Evolutionary conservation across 441 rosid species (phyloP).

Genomic region (Euphorbia celastroides): DNA sequence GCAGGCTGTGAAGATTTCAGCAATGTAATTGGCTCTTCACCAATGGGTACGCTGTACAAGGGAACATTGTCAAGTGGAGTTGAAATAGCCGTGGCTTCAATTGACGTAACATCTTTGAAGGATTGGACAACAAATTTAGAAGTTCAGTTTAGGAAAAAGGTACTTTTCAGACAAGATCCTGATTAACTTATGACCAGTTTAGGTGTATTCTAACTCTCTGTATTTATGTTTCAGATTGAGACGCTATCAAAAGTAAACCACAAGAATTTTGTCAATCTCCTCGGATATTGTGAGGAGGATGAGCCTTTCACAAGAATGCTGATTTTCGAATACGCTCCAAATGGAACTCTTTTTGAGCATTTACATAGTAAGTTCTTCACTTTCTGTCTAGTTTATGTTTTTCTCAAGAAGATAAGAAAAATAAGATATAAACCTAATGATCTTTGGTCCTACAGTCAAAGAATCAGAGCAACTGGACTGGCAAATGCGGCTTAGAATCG

Average conservation of each 20-base stretch:
- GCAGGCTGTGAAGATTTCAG: slow-evolving; percentile 98
- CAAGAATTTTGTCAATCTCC: slow-evolving; percentile 83
- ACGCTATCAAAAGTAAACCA: slow-evolving; percentile 77
- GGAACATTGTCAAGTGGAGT: slow-evolving; percentile 90
- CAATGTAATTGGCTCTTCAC: slow-evolving; percentile 73
- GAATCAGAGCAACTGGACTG: slow-evolving; percentile 87
- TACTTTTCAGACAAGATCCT: slow-evolving; percentile 17
- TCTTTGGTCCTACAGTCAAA: slow-evolving; percentile 46
- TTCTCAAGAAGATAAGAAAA: neutral
- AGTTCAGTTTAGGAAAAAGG: slow-evolving; percentile 73
- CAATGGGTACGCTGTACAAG: slow-evolving; percentile 68
- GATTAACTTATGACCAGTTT: neutral
- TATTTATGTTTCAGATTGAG: slow-evolving; percentile 48
- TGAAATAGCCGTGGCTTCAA: slow-evolving; percentile 80
- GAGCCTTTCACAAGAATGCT: slow-evolving; percentile 85
- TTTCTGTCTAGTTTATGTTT: neutral
- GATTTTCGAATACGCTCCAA: slow-evolving; percentile 94
- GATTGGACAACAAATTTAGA: slow-evolving; percentile 69
- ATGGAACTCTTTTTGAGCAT: slow-evolving; percentile 93
- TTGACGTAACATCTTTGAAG: slow-evolving; percentile 37
- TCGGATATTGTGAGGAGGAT: slow-evolving; percentile 82
- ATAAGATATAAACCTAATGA: neutral
- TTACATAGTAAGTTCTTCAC: slow-evolving; percentile 59
- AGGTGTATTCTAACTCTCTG: slow-evolving; percentile 4
- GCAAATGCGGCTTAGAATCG: slow-evolving; percentile 71